Evolutionary conservation across 371 early-diverging fungal species (phyloP).

Genomic region (Rhizopus stolonifer): DNA sequence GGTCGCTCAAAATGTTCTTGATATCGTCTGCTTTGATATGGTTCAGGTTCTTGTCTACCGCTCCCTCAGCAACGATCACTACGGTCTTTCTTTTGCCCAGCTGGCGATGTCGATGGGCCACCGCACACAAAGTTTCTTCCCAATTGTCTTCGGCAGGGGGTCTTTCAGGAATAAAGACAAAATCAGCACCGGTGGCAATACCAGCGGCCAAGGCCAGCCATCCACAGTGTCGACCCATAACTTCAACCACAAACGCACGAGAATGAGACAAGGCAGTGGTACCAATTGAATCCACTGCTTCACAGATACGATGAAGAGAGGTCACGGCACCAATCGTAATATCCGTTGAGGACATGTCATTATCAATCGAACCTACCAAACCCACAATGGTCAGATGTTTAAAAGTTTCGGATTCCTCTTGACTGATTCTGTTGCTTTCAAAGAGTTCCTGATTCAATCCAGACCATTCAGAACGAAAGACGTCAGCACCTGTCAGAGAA

Average conservation of each 20-base stretch:
- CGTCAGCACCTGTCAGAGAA: conserved; percentile 95
- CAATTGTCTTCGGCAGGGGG: conserved; percentile 86
- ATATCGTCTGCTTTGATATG: conserved; percentile 90
- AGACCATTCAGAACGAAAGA: conserved; percentile 93
- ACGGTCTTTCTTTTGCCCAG: conserved; percentile 92
- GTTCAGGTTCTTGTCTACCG: conserved; percentile 86
- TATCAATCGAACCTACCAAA: conserved; percentile 95
- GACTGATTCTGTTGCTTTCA: conserved; percentile 50
- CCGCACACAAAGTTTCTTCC: conserved; percentile 81
- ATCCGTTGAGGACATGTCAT: conserved; percentile 97
- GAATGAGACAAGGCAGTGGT: conserved; percentile 97
- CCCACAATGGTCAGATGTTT: conserved; percentile 90
- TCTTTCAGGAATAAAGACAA: conserved; percentile 97
- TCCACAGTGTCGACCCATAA: conserved; percentile 99
- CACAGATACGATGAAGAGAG: conserved; percentile 97
- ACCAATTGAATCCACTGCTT: conserved; percentile 92
- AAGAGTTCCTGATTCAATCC: conserved; percentile 78
- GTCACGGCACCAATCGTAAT: conserved; percentile 97
- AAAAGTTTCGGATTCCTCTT: conserved; percentile 58
- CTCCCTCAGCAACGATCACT: conserved; percentile 98
- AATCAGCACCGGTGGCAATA: conserved; percentile 87
- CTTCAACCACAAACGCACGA: conserved; percentile 98
- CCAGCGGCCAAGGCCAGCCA: conserved; percentile 98
- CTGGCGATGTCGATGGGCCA: conserved; percentile 72
- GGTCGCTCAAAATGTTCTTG: conserved; percentile 75